Base-by-base conservation (phyloP, 768 basidiomycete genomes). In the Lactarius sp. region DNA sequence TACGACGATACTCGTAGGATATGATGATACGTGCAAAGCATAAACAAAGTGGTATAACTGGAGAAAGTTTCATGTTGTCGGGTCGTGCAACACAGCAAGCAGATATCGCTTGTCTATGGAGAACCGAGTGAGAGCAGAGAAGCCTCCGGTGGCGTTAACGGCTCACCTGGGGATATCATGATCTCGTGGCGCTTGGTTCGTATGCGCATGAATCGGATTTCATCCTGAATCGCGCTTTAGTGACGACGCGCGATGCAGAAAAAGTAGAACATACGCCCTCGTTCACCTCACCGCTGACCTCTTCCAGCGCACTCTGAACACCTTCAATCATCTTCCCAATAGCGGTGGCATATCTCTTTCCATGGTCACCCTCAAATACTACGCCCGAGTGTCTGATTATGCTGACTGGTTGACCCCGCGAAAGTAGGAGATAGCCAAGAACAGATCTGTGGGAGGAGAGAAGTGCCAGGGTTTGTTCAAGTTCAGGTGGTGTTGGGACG, bases 131-230 rank as follows among this genome's bases (percentile, higher is more conserved):
- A 65, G 33, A 51, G 58, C 51, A 37, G 14, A 55, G 36, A 39
- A 13, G 41, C 36, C 6, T 16, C 42, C 57, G 47, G 14, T 41
- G 27, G 39, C 53, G 14, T 27, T 50, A 55, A 49, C 49, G 39
- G 76, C 87, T 34, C 58, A 92, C 94, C 90, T 61, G 94, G 94
- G 2, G 94, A 92, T 64, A 97, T 94, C 88, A 97, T 90, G 61
- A 97, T 78, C 71, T 96, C 94, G 73, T 97, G 94, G 56, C 89
- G 82, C 72, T 85, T 91, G 62, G 94, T 96, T 54, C 94, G 83
- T 76, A 96, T 93, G 62, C 94, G 79, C 83, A 97, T 85, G 70
- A 96, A 92, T 64, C 85, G 83, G 51, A 96, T 80, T 31, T 92
- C 88, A 71, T 95, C 94, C 92, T 95, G 68, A 3, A 49, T 49